These are phyloP conservation scores for Asclepias syriaca DNA, from an alignment of 257 asterid species.

Conservation along the genomic window DNA sequence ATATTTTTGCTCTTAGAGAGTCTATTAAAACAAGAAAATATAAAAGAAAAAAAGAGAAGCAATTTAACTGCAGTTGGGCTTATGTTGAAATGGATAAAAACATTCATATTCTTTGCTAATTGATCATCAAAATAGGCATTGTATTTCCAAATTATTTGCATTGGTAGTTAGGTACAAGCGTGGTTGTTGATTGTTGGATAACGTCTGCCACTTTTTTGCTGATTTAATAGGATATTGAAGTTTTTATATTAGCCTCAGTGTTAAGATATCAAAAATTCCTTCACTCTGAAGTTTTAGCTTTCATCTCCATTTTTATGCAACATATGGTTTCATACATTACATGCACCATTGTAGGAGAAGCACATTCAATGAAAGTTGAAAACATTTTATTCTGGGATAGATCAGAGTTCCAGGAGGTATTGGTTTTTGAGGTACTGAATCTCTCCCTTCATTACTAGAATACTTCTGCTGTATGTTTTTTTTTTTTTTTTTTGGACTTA, in stretches of 20 bases:
- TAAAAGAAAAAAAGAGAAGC: neutral
- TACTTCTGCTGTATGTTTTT: conserved; percentile 1
- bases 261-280: neutral
- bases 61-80: neutral
- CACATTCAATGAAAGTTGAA: conserved; percentile 83
- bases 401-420: conserved; percentile 86
- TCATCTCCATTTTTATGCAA: neutral
- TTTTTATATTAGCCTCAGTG: neutral
- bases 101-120: neutral
- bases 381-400: conserved; percentile 64
- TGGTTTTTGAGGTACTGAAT: conserved; percentile 80
- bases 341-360: conserved; percentile 59
- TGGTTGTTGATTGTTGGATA: neutral
- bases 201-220: neutral
- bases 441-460: conserved; percentile 16
- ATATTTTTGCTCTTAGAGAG: neutral
- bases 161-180: neutral
- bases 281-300: neutral
- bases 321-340: neutral
- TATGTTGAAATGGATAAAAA: neutral
- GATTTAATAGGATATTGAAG: neutral
- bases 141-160: neutral
- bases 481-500: conserved; percentile 7
- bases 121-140: neutral
- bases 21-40: neutral